Evolutionary conservation across 768 basidiomycete genomes (phyloP), one percentile per base, ranked within the genome.

Genomic region (Coprinopsis marcescibilis): DNA sequence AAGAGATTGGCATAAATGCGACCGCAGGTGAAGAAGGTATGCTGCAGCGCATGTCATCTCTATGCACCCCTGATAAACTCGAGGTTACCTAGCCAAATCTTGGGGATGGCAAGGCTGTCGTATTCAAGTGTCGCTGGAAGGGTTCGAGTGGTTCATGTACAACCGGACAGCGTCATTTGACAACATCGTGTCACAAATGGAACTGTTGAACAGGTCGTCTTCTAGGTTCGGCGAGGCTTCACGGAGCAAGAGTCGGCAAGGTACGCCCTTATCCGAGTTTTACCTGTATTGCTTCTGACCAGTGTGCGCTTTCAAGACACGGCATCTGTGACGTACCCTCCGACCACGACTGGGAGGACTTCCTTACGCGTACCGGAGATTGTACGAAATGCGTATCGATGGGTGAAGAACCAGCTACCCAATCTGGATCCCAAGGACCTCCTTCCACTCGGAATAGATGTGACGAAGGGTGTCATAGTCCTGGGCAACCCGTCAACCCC

Each of bases 131-230:
- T 81, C 81, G 5, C 56, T 89, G 2, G 80, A 94, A 55, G 95
- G 95, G 14, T 72, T 93, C 35, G 93, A 98, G 62, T 93, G 89
- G 84, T 90, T 90, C 61, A 56, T 98, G 33, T 96, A 89, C 65
- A 98, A 97, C 65, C 73, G 82, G 39, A 94, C 90, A 2, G 78
- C 89, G 3, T 83, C 91, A 3, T 97, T 85, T 64, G 92, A 98
- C 58, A 75, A 80, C 44, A 92, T 98, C 43, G 66, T 95, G 15
- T 75, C 85, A 10, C 80, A 86, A 57, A 81, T 93, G 75, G 76
- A 78, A 59, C 3, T 66, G 62, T 45, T 61, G 61, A 39, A 69
- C 66, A 34, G 71, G 61, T 41, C 61, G 66, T 42, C 68, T 62
- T 38, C 66, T 64, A 46, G 58, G 66, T 34, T 65, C 65, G 43